A percentile compares a stretch with the other conserved stretches of the same genome.
Evolutionary conservation across 2,329 filamentous ascomycete species (phyloP).

Genomic region (Thermothelomyces thermophilus): DNA sequence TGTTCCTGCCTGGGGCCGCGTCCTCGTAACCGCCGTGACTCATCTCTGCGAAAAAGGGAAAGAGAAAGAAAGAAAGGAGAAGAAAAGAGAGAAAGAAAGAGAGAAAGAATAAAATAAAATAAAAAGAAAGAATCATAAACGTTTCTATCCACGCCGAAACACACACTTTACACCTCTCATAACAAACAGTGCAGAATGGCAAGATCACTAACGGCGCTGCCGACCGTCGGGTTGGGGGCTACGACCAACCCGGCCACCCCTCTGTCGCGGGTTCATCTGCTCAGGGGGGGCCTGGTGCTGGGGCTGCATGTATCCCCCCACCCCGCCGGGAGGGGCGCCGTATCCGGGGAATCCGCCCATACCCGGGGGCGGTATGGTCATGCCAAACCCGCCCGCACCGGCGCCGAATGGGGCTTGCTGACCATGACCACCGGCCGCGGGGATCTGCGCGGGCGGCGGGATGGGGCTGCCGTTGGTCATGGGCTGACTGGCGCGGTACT

Average conservation of each 20-base stretch:
- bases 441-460: slow-evolving; percentile 40
- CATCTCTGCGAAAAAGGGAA: neutral
- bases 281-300: slow-evolving; percentile 51
- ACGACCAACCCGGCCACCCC: slow-evolving; percentile 54
- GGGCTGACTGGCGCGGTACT: slow-evolving; percentile 45
- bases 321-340: slow-evolving; percentile 31
- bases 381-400: slow-evolving; percentile 43
- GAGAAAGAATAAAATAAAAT: neutral
- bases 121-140: neutral
- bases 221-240: slow-evolving; percentile 30
- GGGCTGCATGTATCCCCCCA: slow-evolving; percentile 44
- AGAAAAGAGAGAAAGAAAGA: neutral
- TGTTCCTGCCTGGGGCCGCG: no score
- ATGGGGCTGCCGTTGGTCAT: slow-evolving; percentile 47
- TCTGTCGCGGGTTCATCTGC: slow-evolving; percentile 49
- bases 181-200: no score
- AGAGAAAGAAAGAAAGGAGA: neutral
- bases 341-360: slow-evolving; percentile 28
- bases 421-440: slow-evolving; percentile 31
- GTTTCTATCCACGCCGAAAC: neutral
- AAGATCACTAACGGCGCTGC: slow-evolving; percentile 17
- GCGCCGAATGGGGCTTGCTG: slow-evolving; percentile 40
- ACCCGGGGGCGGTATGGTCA: slow-evolving; percentile 30
- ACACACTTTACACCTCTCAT: no score
- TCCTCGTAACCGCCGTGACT: neutral